Evolutionary conservation across 108 stramenopile genomes (phyloP).

Genomic region (Thalassiosira profunda): DNA sequence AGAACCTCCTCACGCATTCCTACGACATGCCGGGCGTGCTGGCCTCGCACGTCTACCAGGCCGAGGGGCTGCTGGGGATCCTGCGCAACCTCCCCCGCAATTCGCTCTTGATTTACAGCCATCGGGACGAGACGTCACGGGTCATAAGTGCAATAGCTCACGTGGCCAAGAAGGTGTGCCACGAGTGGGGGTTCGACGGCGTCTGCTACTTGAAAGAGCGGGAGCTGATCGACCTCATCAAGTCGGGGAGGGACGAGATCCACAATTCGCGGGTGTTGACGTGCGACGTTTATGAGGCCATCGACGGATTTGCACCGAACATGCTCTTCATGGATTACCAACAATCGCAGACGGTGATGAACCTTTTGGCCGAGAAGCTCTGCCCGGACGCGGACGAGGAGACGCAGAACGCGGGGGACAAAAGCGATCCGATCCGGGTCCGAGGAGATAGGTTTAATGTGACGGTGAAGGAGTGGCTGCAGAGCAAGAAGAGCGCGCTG

Average conservation of each 20-base stretch:
- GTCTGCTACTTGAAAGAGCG: not conserved
- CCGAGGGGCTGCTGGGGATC: not conserved
- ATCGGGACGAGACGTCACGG: slow-evolving; percentile 24
- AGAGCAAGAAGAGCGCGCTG: not conserved
- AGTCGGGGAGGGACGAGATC: not conserved
- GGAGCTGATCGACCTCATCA: not conserved
- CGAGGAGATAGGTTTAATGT: not conserved
- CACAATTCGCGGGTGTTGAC: not conserved
- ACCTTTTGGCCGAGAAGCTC: slow-evolving; percentile 3
- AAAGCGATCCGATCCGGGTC: not conserved
- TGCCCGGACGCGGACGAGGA: slow-evolving; percentile 19
- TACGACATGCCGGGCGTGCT: not conserved
- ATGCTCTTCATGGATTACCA: slow-evolving; percentile 24
- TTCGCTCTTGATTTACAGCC: slow-evolving; percentile 8
- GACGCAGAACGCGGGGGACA: too few relatives aligned
- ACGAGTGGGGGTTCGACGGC: not conserved
- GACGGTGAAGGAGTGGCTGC: not conserved
- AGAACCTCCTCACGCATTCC: not conserved
- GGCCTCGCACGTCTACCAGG: not conserved
- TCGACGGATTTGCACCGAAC: slow-evolving; percentile 15
- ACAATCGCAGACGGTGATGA: not conserved
- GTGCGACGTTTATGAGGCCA: slow-evolving; percentile 18
- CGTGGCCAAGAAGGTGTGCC: not conserved
- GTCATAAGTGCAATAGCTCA: slow-evolving; percentile 8
- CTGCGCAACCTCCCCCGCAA: not conserved